These are phyloP conservation scores for Coccomyxa sp. DNA, from an alignment of 139 green algal species.

Conservation along the genomic window DNA sequence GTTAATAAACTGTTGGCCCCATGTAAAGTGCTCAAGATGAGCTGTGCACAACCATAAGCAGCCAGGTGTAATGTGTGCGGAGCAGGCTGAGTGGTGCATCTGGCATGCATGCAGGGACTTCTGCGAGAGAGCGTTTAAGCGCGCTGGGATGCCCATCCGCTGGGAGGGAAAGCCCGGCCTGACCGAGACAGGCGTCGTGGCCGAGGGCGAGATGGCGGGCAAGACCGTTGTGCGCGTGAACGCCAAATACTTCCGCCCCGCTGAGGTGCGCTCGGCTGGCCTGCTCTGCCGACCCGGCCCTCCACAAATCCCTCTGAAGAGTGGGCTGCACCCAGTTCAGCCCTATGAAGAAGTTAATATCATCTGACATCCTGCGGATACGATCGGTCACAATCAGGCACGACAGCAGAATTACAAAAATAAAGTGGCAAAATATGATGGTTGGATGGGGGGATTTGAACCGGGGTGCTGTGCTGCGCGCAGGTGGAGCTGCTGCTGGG, in stretches of 20 bases:
- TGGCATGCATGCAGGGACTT: conserved; percentile 24
- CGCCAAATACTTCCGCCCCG: conserved; percentile 65
- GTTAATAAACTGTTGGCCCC: background rate
- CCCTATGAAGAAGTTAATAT: background rate
- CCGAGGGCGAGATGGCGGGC: conserved; percentile 6
- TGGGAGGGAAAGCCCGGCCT: conserved; percentile 45
- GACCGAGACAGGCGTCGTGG: conserved; percentile 26
- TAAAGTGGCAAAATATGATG: background rate
- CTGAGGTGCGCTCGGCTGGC: conserved; percentile 28
- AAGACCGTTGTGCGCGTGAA: conserved; percentile 32
- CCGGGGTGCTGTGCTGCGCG: background rate
- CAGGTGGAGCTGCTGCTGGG: conserved; percentile 65
- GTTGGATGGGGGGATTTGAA: background rate
- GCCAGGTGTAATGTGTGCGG: background rate
- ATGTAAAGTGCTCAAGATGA: background rate
- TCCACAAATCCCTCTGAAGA: background rate
- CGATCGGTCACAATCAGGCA: background rate
- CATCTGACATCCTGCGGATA: background rate
- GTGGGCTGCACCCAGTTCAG: too few species aligned
- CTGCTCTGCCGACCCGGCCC: too few species aligned
- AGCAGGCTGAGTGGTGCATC: background rate
- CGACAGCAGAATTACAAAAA: background rate
- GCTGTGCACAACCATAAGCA: background rate
- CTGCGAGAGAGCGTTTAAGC: conserved; percentile 36
- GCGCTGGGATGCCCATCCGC: conserved; percentile 29